Evolutionary conservation across 257 asterid species (phyloP).

Genomic region (Perilla frutescens): DNA sequence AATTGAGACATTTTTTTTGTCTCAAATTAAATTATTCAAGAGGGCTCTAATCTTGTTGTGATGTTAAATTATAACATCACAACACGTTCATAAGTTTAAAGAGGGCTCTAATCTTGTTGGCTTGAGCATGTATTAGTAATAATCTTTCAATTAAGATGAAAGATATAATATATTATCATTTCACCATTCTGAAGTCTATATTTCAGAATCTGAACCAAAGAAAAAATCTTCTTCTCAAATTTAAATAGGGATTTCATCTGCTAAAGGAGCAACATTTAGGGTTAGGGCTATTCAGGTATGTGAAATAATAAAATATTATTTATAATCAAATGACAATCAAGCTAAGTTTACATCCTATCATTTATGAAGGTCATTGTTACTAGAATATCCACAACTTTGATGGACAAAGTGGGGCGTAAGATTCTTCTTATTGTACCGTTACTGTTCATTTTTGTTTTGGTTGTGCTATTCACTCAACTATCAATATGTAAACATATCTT

Average conservation of each 20-base stretch:
- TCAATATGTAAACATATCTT: slow-evolving; percentile 8
- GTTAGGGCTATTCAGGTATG: slow-evolving; percentile 85
- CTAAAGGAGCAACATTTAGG: slow-evolving; percentile 81
- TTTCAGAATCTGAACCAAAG: slow-evolving; percentile 25
- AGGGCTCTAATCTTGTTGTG: too few species aligned
- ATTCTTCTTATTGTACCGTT: slow-evolving; percentile 75
- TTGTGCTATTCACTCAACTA: slow-evolving; percentile 14
- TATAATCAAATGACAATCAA: neutral
- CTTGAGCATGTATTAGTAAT: too few species aligned
- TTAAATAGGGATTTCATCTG: slow-evolving; percentile 67
- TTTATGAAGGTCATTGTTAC: slow-evolving; percentile 68
- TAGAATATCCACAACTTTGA: slow-evolving; percentile 64
- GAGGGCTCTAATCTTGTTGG: too few species aligned
- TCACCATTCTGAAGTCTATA: neutral
- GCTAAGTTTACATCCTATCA: slow-evolving; percentile 19
- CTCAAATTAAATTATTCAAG: too few species aligned
- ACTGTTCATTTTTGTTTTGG: neutral
- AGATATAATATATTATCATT: neutral
- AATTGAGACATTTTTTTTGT: too few species aligned
- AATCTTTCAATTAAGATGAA: neutral
- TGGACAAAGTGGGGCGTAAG: slow-evolving; percentile 85
- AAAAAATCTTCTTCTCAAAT: slow-evolving; percentile 25
- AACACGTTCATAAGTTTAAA: too few species aligned
- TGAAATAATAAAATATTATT: slow-evolving; percentile 1
- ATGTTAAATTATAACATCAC: too few species aligned